phyloP scores from a whole-genome alignment of 371 early-diverging fungal genomes.

The Blakeslea trispora region DNA sequence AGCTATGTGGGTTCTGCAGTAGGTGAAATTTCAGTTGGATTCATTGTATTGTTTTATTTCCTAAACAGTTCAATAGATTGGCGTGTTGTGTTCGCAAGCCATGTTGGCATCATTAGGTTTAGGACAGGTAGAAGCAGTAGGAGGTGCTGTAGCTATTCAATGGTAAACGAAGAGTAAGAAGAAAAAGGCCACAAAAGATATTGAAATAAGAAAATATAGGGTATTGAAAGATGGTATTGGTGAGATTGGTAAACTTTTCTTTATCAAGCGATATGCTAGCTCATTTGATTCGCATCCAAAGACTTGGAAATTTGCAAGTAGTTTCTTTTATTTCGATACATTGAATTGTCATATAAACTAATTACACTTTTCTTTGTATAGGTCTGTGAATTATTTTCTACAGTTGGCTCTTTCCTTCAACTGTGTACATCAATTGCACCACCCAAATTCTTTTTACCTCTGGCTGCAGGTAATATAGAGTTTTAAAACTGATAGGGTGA shows the following conservation, averaged over 20 bases:
- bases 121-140: slow-evolving; percentile 56
- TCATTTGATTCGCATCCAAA: slow-evolving; percentile 77
- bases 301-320: slow-evolving; percentile 69
- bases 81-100: slow-evolving; percentile 71
- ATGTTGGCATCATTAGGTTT: slow-evolving; percentile 70
- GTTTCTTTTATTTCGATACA: background rate
- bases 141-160: slow-evolving; percentile 73
- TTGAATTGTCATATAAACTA: background rate
- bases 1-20: slow-evolving; percentile 68
- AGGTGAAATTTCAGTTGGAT: too few species aligned
- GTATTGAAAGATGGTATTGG: slow-evolving; percentile 73
- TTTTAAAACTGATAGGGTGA: background rate
- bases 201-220: slow-evolving; percentile 19
- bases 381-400: slow-evolving; percentile 54
- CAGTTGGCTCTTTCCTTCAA: slow-evolving; percentile 61
- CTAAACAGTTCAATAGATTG: slow-evolving; percentile 41
- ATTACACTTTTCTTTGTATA: slow-evolving; percentile 16
- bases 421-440: slow-evolving; percentile 60
- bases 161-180: slow-evolving; percentile 38
- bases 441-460: slow-evolving; percentile 55
- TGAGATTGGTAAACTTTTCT: slow-evolving; percentile 74
- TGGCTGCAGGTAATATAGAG: slow-evolving; percentile 50
- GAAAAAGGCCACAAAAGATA: background rate
- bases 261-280: slow-evolving; percentile 69
- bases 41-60: background rate